These are phyloP conservation scores for Pichia cabralensis DNA, from an alignment of 805 yeast species.

Conservation along the genomic window DNA sequence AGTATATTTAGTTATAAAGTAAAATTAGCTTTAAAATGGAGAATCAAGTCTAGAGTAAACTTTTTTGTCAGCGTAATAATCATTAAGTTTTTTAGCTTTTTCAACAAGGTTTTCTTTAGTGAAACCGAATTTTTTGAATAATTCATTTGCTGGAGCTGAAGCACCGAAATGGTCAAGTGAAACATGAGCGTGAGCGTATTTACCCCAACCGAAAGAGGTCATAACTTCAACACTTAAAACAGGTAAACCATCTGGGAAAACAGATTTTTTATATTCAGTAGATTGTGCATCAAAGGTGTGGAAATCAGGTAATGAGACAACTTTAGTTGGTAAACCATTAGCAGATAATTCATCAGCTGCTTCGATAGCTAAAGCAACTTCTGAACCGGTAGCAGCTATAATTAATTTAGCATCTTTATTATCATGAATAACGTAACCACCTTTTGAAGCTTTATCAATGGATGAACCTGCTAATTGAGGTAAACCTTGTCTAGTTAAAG, in stretches of 20 bases:
- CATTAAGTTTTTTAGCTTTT: constrained; percentile 71
- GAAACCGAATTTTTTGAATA: constrained; percentile 81
- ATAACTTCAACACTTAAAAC: constrained; percentile 89
- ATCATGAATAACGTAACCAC: constrained; percentile 76
- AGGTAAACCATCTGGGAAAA: constrained; percentile 93
- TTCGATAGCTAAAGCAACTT: constrained; percentile 73
- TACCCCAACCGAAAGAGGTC: constrained; percentile 86
- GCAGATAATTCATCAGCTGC: constrained; percentile 65
- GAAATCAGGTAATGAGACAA: constrained; percentile 92
- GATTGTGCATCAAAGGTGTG: constrained; percentile 80
- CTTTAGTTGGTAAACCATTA: constrained; percentile 62
- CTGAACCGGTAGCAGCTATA: constrained; percentile 90
- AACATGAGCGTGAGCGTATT: constrained; percentile 92
- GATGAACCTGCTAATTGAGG: constrained; percentile 92
- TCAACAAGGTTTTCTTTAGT: constrained; percentile 87
- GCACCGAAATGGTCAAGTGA: constrained; percentile 96
- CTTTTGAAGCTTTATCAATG: constrained; percentile 84
- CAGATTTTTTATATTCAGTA: constrained; percentile 68
- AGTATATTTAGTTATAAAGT: too few relatives aligned
- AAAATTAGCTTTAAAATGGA: constrained; percentile 77
- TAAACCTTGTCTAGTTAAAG: constrained; percentile 77
- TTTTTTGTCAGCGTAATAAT: constrained; percentile 71
- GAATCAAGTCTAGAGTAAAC: constrained; percentile 67
- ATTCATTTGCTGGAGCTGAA: constrained; percentile 78
- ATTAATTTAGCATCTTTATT: constrained; percentile 59